A percentile compares a stretch with the other conserved stretches of the same genome.
Evolutionary conservation across 805 yeast genomes (phyloP).

Genomic region (Wilhelminamyces savonicus): DNA sequence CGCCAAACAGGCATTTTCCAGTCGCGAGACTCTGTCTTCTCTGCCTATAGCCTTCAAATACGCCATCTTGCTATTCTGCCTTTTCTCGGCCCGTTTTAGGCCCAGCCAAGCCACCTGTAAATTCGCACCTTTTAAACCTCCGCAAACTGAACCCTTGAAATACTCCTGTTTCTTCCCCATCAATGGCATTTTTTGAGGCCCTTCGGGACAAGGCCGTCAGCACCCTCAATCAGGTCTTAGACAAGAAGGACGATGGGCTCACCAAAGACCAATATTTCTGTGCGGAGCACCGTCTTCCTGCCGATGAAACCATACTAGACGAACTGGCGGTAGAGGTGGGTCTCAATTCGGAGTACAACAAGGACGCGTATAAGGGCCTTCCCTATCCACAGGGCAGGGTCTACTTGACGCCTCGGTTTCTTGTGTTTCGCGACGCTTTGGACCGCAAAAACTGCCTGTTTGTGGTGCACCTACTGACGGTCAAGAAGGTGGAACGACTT

Average conservation of each 20-base stretch:
- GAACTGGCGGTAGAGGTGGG: slow-evolving; percentile 60
- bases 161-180: too few species aligned
- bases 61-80: too few species aligned
- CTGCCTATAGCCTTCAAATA: too few species aligned
- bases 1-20: too few species aligned
- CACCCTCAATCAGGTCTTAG: slow-evolving; percentile 38
- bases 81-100: too few species aligned
- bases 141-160: too few species aligned
- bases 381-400: slow-evolving; percentile 52
- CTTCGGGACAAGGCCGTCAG: slow-evolving; percentile 41
- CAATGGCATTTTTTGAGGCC: slow-evolving; percentile 47
- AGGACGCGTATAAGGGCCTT: slow-evolving; percentile 13
- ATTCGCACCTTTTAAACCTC: too few species aligned
- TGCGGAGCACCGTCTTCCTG: slow-evolving; percentile 64
- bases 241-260: slow-evolving; percentile 40
- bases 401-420: slow-evolving; percentile 67
- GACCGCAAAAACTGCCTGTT: slow-evolving; percentile 66
- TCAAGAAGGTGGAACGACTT: slow-evolving; percentile 80
- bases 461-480: slow-evolving; percentile 65
- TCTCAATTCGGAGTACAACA: slow-evolving; percentile 18
- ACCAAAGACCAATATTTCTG: slow-evolving; percentile 69
- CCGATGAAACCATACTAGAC: slow-evolving; percentile 56
- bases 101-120: too few species aligned
- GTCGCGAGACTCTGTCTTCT: too few species aligned
- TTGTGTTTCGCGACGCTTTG: slow-evolving; percentile 67